Conservation (phyloP, 768 basidiomycete species). For the Nidularia sp. region DNA sequence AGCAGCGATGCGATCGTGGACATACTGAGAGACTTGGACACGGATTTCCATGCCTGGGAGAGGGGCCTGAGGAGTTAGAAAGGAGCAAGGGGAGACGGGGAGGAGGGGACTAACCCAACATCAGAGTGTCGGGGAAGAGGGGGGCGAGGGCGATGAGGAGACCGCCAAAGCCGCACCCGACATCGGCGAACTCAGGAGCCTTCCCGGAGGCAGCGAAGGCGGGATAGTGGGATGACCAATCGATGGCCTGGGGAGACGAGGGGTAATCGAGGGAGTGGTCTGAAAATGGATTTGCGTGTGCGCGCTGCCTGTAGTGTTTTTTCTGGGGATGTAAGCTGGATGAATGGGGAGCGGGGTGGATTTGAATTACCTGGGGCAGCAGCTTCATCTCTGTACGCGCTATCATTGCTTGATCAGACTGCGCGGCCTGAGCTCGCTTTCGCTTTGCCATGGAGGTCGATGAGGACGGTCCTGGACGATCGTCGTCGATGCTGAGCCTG, state of each 20-base stretch:
- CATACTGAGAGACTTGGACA: conserved; percentile 94
- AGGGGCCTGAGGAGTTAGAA: neutral
- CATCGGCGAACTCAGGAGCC: conserved; percentile 89
- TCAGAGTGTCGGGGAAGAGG: conserved; percentile 84
- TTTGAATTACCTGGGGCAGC: conserved; percentile 44
- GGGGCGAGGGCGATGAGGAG: conserved; percentile 86
- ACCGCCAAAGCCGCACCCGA: conserved; percentile 98
- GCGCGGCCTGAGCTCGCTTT: conserved; percentile 14
- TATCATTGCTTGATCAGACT: conserved; percentile 3
- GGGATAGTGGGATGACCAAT: conserved; percentile 86
- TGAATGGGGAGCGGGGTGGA: neutral
- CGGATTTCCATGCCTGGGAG: conserved; percentile 93
- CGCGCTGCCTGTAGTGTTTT: conserved; percentile 80
- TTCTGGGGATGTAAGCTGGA: conserved; percentile 40
- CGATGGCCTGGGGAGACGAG: conserved; percentile 63
- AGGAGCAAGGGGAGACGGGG: conserved; percentile 2
- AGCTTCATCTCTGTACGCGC: conserved; percentile 11
- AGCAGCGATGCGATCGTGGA: conserved; percentile 90
- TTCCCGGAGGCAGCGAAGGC: conserved; percentile 54
- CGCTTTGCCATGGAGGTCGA: conserved; percentile 19
- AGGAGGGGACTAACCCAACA: conserved; percentile 69
- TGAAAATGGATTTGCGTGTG: conserved; percentile 84
- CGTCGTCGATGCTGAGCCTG: too few species aligned
- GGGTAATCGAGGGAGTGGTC: conserved; percentile 90
- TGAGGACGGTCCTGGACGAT: too few species aligned